Conservation (phyloP, 2,329 filamentous ascomycete species). For the Zymoseptoria crescenta region DNA sequence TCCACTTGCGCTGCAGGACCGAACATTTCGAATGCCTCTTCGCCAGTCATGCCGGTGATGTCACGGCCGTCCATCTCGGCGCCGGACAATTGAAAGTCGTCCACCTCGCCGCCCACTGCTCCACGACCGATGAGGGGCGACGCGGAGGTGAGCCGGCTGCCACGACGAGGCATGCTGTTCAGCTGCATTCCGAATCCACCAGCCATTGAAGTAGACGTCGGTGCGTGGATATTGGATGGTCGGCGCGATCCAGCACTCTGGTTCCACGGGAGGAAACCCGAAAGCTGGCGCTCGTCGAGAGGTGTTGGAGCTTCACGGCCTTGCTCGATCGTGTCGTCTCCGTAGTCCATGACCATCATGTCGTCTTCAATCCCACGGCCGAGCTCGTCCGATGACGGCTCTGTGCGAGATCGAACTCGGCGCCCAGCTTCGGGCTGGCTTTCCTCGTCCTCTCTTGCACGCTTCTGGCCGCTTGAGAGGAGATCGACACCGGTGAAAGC, state of each 20-base stretch:
- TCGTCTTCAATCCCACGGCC: slow-evolving; percentile 22
- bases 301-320: slow-evolving; percentile 60
- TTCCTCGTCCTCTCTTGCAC: slow-evolving; percentile 16
- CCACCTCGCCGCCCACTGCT: slow-evolving; percentile 1
- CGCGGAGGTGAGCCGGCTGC: slow-evolving; percentile 49
- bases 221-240: slow-evolving; percentile 31
- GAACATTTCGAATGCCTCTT: slow-evolving; percentile 40
- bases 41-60: slow-evolving; percentile 17
- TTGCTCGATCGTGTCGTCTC: slow-evolving; percentile 51
- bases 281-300: slow-evolving; percentile 53
- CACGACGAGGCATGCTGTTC: slow-evolving; percentile 34
- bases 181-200: slow-evolving; percentile 15
- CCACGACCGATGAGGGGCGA: slow-evolving; percentile 53
- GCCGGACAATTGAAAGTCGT: slow-evolving; percentile 12
- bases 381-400: slow-evolving; percentile 28
- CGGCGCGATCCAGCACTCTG: slow-evolving; percentile 33
- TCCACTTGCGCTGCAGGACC: slow-evolving; percentile 39
- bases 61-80: slow-evolving; percentile 12
- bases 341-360: slow-evolving; percentile 5
- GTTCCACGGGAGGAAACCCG: slow-evolving; percentile 64
- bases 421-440: slow-evolving; percentile 17
- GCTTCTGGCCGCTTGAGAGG: slow-evolving; percentile 19
- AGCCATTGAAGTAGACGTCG: slow-evolving; percentile 25
- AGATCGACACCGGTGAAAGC: slow-evolving; percentile 36
- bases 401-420: slow-evolving; percentile 27